phyloP scores from a whole-genome alignment of 306 rosid species.

The Prunus mongolica region DNA sequence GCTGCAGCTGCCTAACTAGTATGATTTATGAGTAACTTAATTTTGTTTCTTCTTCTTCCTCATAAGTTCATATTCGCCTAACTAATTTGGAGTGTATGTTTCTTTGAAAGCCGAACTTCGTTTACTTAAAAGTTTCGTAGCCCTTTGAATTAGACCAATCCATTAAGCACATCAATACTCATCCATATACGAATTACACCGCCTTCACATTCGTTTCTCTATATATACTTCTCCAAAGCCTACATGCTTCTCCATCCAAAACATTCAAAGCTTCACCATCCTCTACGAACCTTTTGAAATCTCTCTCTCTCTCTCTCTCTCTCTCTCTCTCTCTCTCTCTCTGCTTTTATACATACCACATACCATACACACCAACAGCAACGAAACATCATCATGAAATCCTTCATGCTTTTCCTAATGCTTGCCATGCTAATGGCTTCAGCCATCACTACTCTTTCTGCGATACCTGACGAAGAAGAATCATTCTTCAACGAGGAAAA shows the following conservation, averaged over 20 bases:
- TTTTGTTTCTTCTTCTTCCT: not conserved
- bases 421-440: constrained; percentile 39
- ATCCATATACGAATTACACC: not conserved
- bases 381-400: constrained; percentile 37
- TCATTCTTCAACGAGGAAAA: not conserved
- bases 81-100: not conserved
- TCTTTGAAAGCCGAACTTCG: constrained; percentile 32
- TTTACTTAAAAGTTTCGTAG: not conserved
- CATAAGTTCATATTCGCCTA: not conserved
- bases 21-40: not conserved
- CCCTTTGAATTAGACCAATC: constrained; percentile 39
- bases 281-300: not conserved
- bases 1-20: constrained; percentile 8
- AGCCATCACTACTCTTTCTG: constrained; percentile 25
- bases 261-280: not conserved
- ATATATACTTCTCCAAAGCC: constrained; percentile 32
- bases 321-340: not conserved
- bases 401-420: constrained; percentile 27
- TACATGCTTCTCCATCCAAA: constrained; percentile 22
- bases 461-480: constrained; percentile 5
- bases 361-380: not conserved
- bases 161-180: constrained; percentile 11
- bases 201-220: constrained; percentile 3
- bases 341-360: not conserved
- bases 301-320: not conserved